Base-by-base conservation (phyloP, 768 basidiomycete genomes). In the Dioszegia aurantiaca region DNA sequence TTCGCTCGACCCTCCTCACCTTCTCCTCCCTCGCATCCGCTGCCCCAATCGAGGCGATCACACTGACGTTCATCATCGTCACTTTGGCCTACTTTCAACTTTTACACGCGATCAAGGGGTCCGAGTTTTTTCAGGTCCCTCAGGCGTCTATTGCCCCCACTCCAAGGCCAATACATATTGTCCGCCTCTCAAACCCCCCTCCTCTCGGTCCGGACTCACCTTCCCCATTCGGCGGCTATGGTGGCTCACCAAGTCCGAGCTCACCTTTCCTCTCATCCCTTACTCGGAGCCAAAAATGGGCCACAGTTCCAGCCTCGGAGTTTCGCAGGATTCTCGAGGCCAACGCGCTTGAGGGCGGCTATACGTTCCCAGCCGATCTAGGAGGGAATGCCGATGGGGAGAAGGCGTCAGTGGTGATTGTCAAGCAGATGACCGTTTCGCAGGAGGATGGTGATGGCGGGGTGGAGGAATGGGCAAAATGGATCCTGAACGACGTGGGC, bases 41-140 rank as follows among this genome's bases (percentile, higher is more conserved):
- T 9, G 68, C 75, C 16, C 79, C 79, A 16, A 79, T 79, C 55
- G 93, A 97, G 72, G 87, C 88, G 8, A 90, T 95, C 63, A 91
- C 95, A 56, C 84, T 85, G 75, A 87, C 90, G 80, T 89, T 86
- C 76, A 84, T 92, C 69, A 76, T 93, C 59, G 87, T 88, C 21
- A 98, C 95, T 0, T 83, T 98, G 51, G 88, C 90, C 45, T 98
- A 98, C 77, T 95, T 98, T 76, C 91, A 94, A 70, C 82, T 95
- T 65, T 83, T 99, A 60, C 84, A 84, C 56, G 88, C 88, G 52
- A 88, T 98, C 72, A 92, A 93, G 69, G 86, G 91, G 69, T 90
- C 88, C 0, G 82, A 88, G 51, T 77, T 78, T 45, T 69, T 69
- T 55, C 59, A 67, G 14, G 55, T 67, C 42, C 70, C 70, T 21